Percentiles rank a stretch among this genome's conserved stretches.
Conservation (phyloP, 768 basidiomycete species). For the Termitomyces sp. region DNA sequence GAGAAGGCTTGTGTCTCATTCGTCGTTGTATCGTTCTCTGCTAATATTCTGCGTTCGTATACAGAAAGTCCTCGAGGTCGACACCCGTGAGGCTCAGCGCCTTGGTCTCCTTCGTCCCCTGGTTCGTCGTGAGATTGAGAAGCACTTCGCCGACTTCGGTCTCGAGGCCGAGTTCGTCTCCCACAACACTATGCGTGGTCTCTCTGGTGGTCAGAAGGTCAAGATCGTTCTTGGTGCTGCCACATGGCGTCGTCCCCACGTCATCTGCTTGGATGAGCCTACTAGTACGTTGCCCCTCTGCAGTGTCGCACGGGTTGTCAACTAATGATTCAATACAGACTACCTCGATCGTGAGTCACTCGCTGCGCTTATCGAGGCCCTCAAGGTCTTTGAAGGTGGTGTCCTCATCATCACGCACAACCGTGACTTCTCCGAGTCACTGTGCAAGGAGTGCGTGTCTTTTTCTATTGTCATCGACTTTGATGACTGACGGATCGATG, state of each 20-base stretch:
- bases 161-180: constrained; percentile 98
- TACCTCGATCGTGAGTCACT: constrained; percentile 99
- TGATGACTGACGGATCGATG: not conserved
- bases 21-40: not conserved
- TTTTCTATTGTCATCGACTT: not conserved
- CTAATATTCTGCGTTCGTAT: constrained; percentile 8
- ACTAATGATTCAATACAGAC: constrained; percentile 39
- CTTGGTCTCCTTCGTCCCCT: constrained; percentile 93
- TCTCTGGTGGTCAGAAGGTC: constrained; percentile 98
- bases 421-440: constrained; percentile 97
- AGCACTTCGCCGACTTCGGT: constrained; percentile 99
- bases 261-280: constrained; percentile 96
- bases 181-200: constrained; percentile 99
- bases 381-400: constrained; percentile 98
- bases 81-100: constrained; percentile 95
- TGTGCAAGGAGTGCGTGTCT: constrained; percentile 71
- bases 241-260: constrained; percentile 97
- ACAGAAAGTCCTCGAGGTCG: constrained; percentile 93
- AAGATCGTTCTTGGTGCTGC: constrained; percentile 98
- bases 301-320: constrained; percentile 1
- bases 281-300: constrained; percentile 52
- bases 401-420: constrained; percentile 97
- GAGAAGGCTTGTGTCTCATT: constrained; percentile 59
- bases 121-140: constrained; percentile 98
- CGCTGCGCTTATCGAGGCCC: constrained; percentile 95